Conservation (phyloP, 2,329 filamentous ascomycete species). For the Ustulina deusta region DNA sequence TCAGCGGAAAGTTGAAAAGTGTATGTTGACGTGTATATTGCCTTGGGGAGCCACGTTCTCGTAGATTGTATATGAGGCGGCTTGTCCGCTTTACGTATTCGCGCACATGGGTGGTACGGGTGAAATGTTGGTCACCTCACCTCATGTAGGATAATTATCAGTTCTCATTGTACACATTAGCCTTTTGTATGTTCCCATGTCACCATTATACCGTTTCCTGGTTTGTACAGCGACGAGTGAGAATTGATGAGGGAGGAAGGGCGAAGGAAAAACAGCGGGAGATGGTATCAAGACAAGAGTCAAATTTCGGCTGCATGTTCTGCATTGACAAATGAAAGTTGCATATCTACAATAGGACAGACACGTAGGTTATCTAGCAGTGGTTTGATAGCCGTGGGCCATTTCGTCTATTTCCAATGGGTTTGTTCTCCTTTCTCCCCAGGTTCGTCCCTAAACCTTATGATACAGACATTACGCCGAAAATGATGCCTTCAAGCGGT, state of each 20-base stretch:
- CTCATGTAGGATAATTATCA: neutral
- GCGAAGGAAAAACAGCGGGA: neutral
- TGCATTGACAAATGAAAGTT: slow-evolving; percentile 39
- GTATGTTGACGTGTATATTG: slow-evolving; percentile 29
- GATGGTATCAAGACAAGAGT: neutral
- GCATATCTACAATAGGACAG: slow-evolving; percentile 41
- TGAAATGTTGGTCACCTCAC: neutral
- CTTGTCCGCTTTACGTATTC: neutral
- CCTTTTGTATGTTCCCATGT: neutral
- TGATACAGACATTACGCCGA: slow-evolving; percentile 12
- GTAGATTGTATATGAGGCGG: slow-evolving; percentile 24
- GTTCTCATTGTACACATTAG: neutral
- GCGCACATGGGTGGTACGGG: neutral
- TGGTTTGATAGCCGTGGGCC: slow-evolving; percentile 32
- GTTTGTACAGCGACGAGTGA: neutral
- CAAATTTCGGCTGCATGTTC: slow-evolving; percentile 9
- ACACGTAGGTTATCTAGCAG: slow-evolving; percentile 23
- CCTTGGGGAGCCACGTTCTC: slow-evolving; percentile 14
- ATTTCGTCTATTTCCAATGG: slow-evolving; percentile 32
- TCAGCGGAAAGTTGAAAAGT: neutral
- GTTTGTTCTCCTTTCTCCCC: slow-evolving; percentile 2
- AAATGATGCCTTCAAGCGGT: neutral
- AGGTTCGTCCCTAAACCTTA: neutral
- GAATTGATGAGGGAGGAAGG: neutral
- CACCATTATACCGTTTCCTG: neutral